Base-by-base conservation (phyloP, 768 basidiomycete species). In the Pleurotus pulmonarius region DNA sequence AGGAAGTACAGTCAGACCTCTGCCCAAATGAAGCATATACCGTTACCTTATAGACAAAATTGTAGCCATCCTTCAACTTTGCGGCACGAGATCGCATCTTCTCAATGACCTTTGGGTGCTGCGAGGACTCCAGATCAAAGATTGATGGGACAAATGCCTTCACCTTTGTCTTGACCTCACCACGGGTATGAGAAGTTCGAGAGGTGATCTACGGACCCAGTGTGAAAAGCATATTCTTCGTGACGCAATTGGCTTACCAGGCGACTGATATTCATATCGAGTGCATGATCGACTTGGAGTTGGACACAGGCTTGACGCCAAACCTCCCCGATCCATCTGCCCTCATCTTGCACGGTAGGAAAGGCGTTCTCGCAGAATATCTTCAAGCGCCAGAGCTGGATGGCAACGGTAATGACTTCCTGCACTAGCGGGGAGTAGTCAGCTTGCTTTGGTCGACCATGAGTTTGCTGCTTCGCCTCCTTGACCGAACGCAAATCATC, bases 101-200 rank as follows among this genome's bases (percentile, higher is more conserved):
- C 12, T 44, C 48, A 24, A 60, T 59, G n/a, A 54, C 57, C 55
- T 59, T 59, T 49, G 49, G 43, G 44, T 63, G 54, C 12, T 59
- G 34, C 12, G 59, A 58, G 37, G 41, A 59, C 37, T 59, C 56
- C 48, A 65, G 63, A 1, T 53, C 57, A 40, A 44, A 62, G 7
- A 57, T 29, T n/a, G 43, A 9, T 16, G 62, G 62, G 15, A 56
- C 56, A 18, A 65, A 43, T 3, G 64, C 57, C 24, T 40, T 18
- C 12, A 54, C 24, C 56, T 64, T 63, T 5, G 61, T 64, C 56
- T 66, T 66, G 20, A 62, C 24, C 58, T 66, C 63, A 3, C 65
- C 65, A 3, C 63, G 63, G 2, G 63, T 22, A 4, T 64, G 65
- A 1, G 63, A 58, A 8, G 49, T 57, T 0, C 62, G 63, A n/a